Conservation (phyloP, 208 protist species). For the Trichomonas gallinae region DNA sequence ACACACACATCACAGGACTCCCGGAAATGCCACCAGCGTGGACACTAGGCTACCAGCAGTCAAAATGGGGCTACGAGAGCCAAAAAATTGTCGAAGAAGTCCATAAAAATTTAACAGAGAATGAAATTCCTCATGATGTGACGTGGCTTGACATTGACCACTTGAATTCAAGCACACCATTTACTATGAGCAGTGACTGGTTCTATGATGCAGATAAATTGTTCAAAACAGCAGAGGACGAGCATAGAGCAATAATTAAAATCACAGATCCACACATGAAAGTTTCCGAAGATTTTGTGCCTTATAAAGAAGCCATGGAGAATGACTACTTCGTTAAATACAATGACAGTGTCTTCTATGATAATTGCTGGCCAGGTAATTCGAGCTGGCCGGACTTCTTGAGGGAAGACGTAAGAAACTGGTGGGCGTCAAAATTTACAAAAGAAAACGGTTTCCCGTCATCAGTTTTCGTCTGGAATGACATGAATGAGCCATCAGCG, state of each 20-base stretch:
- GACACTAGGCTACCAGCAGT: constrained; percentile 90
- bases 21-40: constrained; percentile 79
- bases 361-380: constrained; percentile 84
- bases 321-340: not conserved
- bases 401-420: constrained; percentile 57
- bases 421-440: constrained; percentile 23
- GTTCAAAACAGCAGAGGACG: not conserved
- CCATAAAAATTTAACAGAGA: constrained; percentile 24
- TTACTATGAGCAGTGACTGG: not conserved
- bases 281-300: not conserved
- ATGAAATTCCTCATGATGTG: constrained; percentile 58
- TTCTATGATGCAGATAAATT: not conserved
- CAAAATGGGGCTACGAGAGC: constrained; percentile 79
- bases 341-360: constrained; percentile 60
- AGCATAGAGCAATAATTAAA: not conserved
- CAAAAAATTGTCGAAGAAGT: constrained; percentile 59
- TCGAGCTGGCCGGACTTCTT: constrained; percentile 76
- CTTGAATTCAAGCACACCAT: constrained; percentile 80
- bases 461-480: constrained; percentile 88
- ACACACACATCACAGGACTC: constrained; percentile 68
- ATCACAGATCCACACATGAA: not conserved
- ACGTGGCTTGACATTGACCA: constrained; percentile 99
- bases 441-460: constrained; percentile 24
- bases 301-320: not conserved
- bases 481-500: constrained; percentile 95